Evolutionary conservation across 2,329 filamentous ascomycete species (phyloP), one percentile per base, ranked within the genome.

Genomic region (Aspergillus alliaceus): DNA sequence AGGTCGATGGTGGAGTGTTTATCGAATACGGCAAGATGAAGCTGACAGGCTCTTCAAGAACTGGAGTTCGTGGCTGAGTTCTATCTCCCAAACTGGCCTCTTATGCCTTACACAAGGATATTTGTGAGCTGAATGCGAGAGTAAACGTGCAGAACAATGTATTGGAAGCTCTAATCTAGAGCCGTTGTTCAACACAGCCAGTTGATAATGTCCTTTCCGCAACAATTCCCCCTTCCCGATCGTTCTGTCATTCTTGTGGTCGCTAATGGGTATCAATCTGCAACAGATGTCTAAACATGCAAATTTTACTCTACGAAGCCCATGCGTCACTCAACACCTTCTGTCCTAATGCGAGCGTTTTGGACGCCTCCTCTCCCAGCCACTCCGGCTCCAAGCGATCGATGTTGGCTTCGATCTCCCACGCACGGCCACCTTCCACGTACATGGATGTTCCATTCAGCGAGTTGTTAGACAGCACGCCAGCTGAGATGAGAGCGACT

Each of bases 351-450:
- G 70, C 68, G 39, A 77, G 64, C 4, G 71, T 65, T 25, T 61
- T 63, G 1, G 72, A 74, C 34, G 73, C 70, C 44, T 69, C 69
- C 59, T 75, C 72, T 1, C 78, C 79, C 34, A 80, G 62, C 78
- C 78, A 80, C 53, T 77, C 67, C 6, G 70, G 63, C 59, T 79
- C 73, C 4, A 76, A 70, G 11, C 71, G 66, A 56, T 77, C 69
- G 34, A 79, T 64, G 15, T 76, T 75, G 49, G 71, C 67, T 54
- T 80, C 78, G 24, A 79, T 72, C 51, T 79, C 75, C 75, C 76
- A 79, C 9, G 70, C 75, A 6, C 75, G 69, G 0, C 73, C 75
- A 20, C 78, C 77, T 54, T 76, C 75, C 14, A 78, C 72, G 51
- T 76, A 79, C 57, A 80, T 71, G 0, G 77, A 71, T 18, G 68